A percentile compares a stretch with the other conserved stretches of the same genome.
Conservation (phyloP, 805 yeast species). For the Allodekkera sacchari region DNA sequence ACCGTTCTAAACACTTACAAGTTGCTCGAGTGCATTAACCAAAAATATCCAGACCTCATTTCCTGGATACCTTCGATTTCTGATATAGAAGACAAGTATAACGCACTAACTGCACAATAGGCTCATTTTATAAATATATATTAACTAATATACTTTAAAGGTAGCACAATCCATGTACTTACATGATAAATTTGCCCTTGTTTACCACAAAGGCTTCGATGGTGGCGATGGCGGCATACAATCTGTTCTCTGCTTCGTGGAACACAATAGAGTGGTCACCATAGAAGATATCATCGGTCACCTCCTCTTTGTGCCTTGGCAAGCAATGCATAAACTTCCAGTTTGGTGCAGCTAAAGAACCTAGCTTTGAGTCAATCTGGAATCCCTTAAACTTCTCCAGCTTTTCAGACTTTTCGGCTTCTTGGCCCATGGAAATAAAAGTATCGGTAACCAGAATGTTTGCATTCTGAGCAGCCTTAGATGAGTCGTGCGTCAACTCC, state of each 20-base stretch:
- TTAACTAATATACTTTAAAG: too few relatives aligned
- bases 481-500: constrained; percentile 62
- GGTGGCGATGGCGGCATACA: constrained; percentile 93
- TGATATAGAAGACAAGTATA: too few relatives aligned
- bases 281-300: constrained; percentile 87
- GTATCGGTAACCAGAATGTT: constrained; percentile 91
- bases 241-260: constrained; percentile 91
- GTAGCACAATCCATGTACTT: constrained; percentile 1
- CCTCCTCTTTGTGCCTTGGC: constrained; percentile 94
- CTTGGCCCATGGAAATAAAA: constrained; percentile 98
- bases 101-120: too few relatives aligned
- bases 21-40: too few relatives aligned
- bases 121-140: too few relatives aligned
- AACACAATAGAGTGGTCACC: constrained; percentile 78
- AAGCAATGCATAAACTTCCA: constrained; percentile 98
- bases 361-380: constrained; percentile 68
- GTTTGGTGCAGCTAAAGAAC: constrained; percentile 51
- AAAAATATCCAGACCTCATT: too few relatives aligned
- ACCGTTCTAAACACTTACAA: too few relatives aligned
- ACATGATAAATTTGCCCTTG: constrained; percentile 47
- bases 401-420: constrained; percentile 61
- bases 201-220: constrained; percentile 84
- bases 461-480: constrained; percentile 63
- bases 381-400: constrained; percentile 78
- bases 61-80: too few relatives aligned